Conservation (phyloP, 1,284 basidiomycete species). For the Leucoagaricus sp. region DNA sequence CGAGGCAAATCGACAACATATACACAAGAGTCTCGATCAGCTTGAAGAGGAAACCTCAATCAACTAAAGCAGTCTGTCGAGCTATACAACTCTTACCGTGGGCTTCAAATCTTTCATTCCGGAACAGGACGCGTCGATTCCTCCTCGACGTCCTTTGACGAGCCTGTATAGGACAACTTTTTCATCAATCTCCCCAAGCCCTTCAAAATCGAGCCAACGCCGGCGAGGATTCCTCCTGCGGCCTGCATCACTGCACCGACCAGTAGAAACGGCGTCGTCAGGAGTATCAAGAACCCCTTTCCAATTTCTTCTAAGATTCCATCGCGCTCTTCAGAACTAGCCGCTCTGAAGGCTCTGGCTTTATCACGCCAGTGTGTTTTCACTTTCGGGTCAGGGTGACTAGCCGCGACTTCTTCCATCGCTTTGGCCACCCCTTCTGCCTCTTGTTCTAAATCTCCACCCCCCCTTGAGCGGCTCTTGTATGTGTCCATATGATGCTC, state of each 20-base stretch:
- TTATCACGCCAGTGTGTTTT: constrained; percentile 5
- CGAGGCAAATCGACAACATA: no score
- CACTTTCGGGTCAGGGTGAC: constrained; percentile 7
- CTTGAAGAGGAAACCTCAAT: no score
- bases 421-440: constrained; percentile 6
- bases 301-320: constrained; percentile 3
- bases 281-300: constrained; percentile 9
- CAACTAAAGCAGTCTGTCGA: no score
- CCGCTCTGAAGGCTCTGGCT: constrained; percentile 6
- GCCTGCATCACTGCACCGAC: constrained; percentile 8
- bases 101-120: no score
- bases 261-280: constrained; percentile 6
- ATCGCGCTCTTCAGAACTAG: background rate
- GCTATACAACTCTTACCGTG: no score
- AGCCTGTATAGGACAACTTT: background rate
- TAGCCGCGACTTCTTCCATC: constrained; percentile 6
- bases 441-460: background rate
- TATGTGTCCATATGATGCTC: background rate
- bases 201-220: constrained; percentile 6
- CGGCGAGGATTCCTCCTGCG: constrained; percentile 6
- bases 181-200: constrained; percentile 1
- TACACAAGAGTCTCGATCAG: no score
- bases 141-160: background rate
- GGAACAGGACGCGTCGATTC: background rate
- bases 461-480: background rate